phyloP scores from a whole-genome alignment of 345 rosid species.

The Populus tremula region DNA sequence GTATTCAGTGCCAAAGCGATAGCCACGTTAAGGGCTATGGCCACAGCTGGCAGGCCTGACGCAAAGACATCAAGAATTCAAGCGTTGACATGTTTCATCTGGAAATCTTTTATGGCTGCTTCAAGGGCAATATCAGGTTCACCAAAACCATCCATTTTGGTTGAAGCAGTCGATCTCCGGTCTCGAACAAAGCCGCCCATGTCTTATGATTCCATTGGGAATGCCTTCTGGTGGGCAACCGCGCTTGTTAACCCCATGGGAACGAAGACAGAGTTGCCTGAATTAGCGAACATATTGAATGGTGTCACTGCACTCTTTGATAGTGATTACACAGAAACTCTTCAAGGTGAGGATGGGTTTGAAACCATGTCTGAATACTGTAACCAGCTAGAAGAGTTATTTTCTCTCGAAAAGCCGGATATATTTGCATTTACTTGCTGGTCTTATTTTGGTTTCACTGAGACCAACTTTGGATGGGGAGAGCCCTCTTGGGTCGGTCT shows the following conservation, averaged over 20 bases:
- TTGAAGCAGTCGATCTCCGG: constrained; percentile 26
- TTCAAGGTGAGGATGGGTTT: constrained; percentile 23
- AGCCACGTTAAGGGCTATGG: constrained; percentile 1
- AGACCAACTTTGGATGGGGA: constrained; percentile 22
- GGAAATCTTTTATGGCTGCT: constrained; percentile 24
- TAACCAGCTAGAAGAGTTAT: constrained; percentile 15
- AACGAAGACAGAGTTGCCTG: background rate
- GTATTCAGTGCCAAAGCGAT: constrained; percentile 16
- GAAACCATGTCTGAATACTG: constrained; percentile 12
- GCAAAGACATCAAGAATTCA: constrained; percentile 9
- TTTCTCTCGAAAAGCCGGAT: constrained; percentile 15
- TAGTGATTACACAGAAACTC: constrained; percentile 2
- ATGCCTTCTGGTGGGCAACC: constrained; percentile 19
- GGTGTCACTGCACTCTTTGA: constrained; percentile 5
- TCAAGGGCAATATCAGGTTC: background rate
- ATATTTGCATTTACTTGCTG: constrained; percentile 21
- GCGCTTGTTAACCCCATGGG: constrained; percentile 1
- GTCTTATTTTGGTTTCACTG: background rate
- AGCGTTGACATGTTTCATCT: constrained; percentile 22
- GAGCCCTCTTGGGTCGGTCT: constrained; percentile 19
- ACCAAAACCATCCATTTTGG: constrained; percentile 13
- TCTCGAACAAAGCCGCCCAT: constrained; percentile 19
- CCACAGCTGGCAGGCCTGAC: background rate
- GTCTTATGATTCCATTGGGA: constrained; percentile 8
- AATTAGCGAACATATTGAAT: background rate